These are phyloP conservation scores for Biancaea sappan DNA, from an alignment of 306 rosid species.

Conservation along the genomic window DNA sequence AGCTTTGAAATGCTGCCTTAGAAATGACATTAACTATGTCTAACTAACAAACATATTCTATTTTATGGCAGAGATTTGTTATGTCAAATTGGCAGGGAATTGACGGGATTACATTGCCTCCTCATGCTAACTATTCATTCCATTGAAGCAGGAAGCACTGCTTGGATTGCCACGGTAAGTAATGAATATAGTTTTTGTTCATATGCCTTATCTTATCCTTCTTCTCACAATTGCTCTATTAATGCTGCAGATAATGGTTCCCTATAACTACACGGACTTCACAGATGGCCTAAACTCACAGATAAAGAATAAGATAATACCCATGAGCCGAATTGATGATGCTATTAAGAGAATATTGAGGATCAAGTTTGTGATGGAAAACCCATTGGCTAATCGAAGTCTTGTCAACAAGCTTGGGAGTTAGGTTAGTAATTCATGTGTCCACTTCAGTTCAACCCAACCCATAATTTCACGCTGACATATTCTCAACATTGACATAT, in stretches of 20 bases:
- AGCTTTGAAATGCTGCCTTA: not conserved
- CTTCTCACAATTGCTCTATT: no score
- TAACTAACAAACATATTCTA: not conserved
- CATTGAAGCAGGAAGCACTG: not conserved
- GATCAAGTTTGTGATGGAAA: not conserved
- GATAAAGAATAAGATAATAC: not conserved
- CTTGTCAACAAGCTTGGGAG: not conserved
- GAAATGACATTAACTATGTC: no score
- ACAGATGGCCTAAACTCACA: not conserved
- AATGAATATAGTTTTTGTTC: not conserved
- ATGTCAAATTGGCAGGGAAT: not conserved
- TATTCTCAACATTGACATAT: not conserved
- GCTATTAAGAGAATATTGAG: not conserved
- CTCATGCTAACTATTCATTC: slow-evolving; percentile 5
- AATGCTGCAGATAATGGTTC: not conserved
- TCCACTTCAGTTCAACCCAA: not conserved
- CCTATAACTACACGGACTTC: no score
- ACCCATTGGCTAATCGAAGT: not conserved
- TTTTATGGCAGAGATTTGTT: not conserved
- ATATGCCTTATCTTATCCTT: not conserved
- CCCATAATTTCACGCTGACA: no score
- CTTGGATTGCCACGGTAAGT: not conserved
- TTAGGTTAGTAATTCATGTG: not conserved
- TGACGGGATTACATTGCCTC: not conserved
- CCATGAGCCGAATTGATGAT: slow-evolving; percentile 8